Evolutionary conservation across 2,329 filamentous ascomycete genomes (phyloP).

Genomic region (Neopestalotiopsis sp.): DNA sequence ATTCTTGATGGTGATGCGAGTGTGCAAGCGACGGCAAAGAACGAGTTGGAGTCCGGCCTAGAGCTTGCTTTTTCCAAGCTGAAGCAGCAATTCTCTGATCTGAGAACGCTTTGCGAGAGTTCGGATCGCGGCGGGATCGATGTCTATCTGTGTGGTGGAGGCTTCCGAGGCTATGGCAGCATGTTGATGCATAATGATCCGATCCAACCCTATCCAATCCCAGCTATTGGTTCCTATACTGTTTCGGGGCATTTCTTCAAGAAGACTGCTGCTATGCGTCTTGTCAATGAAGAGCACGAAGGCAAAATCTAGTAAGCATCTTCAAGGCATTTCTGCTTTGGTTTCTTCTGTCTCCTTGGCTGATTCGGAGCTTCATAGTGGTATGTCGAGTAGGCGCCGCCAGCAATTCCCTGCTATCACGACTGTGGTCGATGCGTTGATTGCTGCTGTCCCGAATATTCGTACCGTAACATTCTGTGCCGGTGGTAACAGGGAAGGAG

Average conservation of each 20-base stretch:
- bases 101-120: conserved; percentile 49
- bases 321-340: not conserved
- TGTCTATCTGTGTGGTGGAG: conserved; percentile 87
- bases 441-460: conserved; percentile 72
- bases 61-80: conserved; percentile 63
- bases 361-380: conserved; percentile 34
- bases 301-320: conserved; percentile 60
- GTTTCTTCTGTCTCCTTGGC: not conserved
- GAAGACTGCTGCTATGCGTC: conserved; percentile 56
- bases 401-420: conserved; percentile 85
- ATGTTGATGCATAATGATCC: conserved; percentile 81
- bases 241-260: conserved; percentile 67
- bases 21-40: conserved; percentile 51
- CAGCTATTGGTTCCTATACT: conserved; percentile 80
- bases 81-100: conserved; percentile 52
- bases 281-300: conserved; percentile 53
- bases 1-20: conserved; percentile 50
- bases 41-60: conserved; percentile 64
- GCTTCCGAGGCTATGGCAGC: conserved; percentile 90
- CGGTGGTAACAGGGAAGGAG: conserved; percentile 86
- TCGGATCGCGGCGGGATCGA: conserved; percentile 57
- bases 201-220: conserved; percentile 80
- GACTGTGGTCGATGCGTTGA: conserved; percentile 78
- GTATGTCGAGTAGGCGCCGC: conserved; percentile 80
- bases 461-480: conserved; percentile 82